Conservation (phyloP, 352 stramenopile genomes). For the Pilasporangium apinafurcum region DNA sequence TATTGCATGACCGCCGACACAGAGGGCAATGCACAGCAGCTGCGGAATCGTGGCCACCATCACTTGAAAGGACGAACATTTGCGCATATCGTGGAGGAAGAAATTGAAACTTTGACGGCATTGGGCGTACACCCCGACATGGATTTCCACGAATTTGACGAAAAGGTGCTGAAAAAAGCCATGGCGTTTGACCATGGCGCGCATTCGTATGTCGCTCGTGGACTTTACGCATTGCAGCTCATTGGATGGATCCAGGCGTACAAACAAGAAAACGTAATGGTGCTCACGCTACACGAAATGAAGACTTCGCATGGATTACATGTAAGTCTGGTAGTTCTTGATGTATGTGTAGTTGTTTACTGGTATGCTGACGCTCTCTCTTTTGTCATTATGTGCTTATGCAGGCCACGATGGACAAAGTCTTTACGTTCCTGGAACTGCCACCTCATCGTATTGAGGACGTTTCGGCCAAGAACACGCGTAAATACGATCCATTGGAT, state of each 20-base stretch:
- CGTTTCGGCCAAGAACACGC: constrained; percentile 80
- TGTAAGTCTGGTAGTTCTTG: constrained; percentile 17
- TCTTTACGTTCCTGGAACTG: constrained; percentile 85
- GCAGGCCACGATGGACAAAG: constrained; percentile 67
- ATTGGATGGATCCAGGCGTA: constrained; percentile 91
- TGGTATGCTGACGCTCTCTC: constrained; percentile 8
- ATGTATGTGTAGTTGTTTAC: not conserved
- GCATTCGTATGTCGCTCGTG: constrained; percentile 79
- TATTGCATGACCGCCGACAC: constrained; percentile 85
- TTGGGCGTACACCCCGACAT: constrained; percentile 71
- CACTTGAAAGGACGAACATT: constrained; percentile 57
- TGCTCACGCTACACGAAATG: constrained; percentile 94
- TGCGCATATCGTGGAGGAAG: constrained; percentile 66
- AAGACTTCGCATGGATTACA: constrained; percentile 60
- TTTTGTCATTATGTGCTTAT: not conserved
- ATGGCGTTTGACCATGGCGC: constrained; percentile 56
- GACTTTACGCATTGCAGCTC: constrained; percentile 95
- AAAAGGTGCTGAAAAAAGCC: constrained; percentile 38
- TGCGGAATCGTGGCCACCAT: constrained; percentile 72
- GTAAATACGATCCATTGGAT: constrained; percentile 76
- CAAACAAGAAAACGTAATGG: constrained; percentile 82
- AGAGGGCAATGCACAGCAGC: constrained; percentile 65
- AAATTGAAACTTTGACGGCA: constrained; percentile 54
- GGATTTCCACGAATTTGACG: constrained; percentile 64
- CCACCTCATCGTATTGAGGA: constrained; percentile 78